These are phyloP conservation scores for Fusarium chlamydosporum DNA, from an alignment of 2,329 filamentous ascomycete genomes.

Conservation along the genomic window DNA sequence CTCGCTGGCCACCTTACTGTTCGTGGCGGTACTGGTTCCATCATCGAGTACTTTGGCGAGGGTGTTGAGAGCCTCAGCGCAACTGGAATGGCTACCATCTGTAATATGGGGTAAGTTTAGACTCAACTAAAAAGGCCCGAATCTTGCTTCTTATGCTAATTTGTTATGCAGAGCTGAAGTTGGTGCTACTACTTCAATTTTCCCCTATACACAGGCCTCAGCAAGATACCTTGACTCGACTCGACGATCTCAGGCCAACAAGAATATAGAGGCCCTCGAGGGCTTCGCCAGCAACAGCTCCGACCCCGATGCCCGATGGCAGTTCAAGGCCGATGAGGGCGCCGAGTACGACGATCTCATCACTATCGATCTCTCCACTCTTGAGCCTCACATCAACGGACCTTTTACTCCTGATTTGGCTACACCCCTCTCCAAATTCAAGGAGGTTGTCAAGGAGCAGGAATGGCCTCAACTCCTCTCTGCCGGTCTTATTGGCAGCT, in stretches of 20 bases:
- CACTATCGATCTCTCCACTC: conserved; percentile 93
- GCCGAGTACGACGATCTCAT: conserved; percentile 97
- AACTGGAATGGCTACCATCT: conserved; percentile 93
- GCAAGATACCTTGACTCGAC: conserved; percentile 89
- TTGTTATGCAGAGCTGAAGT: conserved; percentile 72
- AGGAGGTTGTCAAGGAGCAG: conserved; percentile 92
- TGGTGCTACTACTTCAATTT: conserved; percentile 94
- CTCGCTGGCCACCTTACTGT: conserved; percentile 93
- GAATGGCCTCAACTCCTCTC: conserved; percentile 97
- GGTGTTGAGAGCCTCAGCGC: conserved; percentile 90
- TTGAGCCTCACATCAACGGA: conserved; percentile 98
- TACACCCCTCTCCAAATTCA: conserved; percentile 98
- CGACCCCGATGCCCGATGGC: conserved; percentile 66
- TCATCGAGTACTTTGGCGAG: conserved; percentile 94
- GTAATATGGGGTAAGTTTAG: conserved; percentile 76
- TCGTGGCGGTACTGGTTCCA: conserved; percentile 90
- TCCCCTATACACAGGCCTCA: conserved; percentile 90
- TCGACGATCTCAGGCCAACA: conserved; percentile 74
- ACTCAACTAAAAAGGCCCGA: neutral
- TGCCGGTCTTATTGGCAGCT: conserved; percentile 96
- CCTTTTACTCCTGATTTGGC: conserved; percentile 98
- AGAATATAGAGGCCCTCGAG: conserved; percentile 73
- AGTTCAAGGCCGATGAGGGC: conserved; percentile 82
- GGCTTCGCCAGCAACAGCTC: conserved; percentile 63
- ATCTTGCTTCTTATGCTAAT: conserved; percentile 4